These are phyloP conservation scores for Circinella umbellata DNA, from an alignment of 371 early-diverging fungal species.

Conservation along the genomic window DNA sequence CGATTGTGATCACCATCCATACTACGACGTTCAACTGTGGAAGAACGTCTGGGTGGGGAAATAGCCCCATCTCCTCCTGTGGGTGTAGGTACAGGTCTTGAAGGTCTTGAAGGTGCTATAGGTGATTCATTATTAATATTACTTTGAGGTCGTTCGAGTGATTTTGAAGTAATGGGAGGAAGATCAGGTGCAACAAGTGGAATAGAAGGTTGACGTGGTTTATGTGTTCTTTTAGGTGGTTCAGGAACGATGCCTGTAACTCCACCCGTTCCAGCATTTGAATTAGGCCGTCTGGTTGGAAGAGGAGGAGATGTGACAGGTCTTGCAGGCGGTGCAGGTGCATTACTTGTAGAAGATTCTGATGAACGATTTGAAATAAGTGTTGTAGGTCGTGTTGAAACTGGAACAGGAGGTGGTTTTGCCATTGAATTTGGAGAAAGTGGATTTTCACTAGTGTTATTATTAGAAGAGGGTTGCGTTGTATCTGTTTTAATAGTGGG, in stretches of 20 bases:
- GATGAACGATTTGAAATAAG: slow-evolving; percentile 29
- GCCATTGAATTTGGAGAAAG: slow-evolving; percentile 23
- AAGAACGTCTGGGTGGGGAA: slow-evolving; percentile 6
- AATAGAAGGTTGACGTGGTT: slow-evolving; percentile 38
- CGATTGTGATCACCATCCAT: slow-evolving; percentile 4
- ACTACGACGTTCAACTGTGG: slow-evolving; percentile 15
- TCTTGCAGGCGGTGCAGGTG: slow-evolving; percentile 34
- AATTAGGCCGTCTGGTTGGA: slow-evolving; percentile 29
- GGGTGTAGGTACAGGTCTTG: slow-evolving; percentile 43
- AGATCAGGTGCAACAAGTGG: slow-evolving; percentile 49
- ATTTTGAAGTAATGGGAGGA: slow-evolving; percentile 38
- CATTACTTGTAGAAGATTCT: slow-evolving; percentile 7
- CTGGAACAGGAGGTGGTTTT: slow-evolving; percentile 53
- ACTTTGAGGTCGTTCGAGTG: slow-evolving; percentile 1
- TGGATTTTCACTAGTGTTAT: background rate
- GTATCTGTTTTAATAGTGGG: slow-evolving; percentile 46
- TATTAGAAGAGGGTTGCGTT: slow-evolving; percentile 9
- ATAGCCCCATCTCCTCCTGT: background rate
- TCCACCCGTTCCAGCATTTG: background rate
- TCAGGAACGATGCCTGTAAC: too few relatives aligned
- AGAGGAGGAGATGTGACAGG: slow-evolving; percentile 38
- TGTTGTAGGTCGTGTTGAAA: slow-evolving; percentile 47
- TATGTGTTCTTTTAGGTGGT: slow-evolving; percentile 19
- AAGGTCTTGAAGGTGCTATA: slow-evolving; percentile 30
- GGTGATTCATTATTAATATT: slow-evolving; percentile 9